phyloP scores from a whole-genome alignment of 495 filamentous ascomycete genomes.

The Penicillium lagena region DNA sequence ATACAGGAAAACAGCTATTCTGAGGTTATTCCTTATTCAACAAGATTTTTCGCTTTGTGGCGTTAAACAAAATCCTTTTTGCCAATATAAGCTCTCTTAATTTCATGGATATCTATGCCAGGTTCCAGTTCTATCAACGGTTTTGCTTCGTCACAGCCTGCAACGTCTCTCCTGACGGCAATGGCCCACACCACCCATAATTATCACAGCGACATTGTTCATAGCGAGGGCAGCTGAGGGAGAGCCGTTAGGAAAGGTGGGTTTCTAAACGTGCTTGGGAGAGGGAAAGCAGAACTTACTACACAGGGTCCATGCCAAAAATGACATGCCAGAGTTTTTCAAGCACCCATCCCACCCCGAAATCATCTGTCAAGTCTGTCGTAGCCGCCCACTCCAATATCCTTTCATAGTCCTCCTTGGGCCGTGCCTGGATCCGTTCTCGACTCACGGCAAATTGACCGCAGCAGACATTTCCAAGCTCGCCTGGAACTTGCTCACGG shows the following conservation, averaged over 20 bases:
- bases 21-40: too few species aligned
- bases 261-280: not conserved
- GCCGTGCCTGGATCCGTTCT: slow-evolving; percentile 32
- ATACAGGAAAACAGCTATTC: too few species aligned
- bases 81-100: too few species aligned
- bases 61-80: too few species aligned
- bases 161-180: slow-evolving; percentile 26
- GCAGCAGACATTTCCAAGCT: slow-evolving; percentile 42
- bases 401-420: slow-evolving; percentile 33
- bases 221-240: slow-evolving; percentile 27
- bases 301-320: slow-evolving; percentile 31
- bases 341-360: slow-evolving; percentile 36
- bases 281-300: slow-evolving; percentile 21
- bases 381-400: slow-evolving; percentile 35
- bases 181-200: slow-evolving; percentile 38
- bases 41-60: too few species aligned
- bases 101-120: too few species aligned
- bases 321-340: slow-evolving; percentile 39
- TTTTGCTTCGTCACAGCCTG: slow-evolving; percentile 13
- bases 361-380: slow-evolving; percentile 27
- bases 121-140: too few species aligned
- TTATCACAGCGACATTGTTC: slow-evolving; percentile 39
- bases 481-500: slow-evolving; percentile 22
- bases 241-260: not conserved
- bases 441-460: slow-evolving; percentile 43